Percentiles rank a stretch among this genome's conserved stretches.
phyloP scores from a whole-genome alignment of 306 rosid species.

The Cyamopsis tetragonoloba region DNA sequence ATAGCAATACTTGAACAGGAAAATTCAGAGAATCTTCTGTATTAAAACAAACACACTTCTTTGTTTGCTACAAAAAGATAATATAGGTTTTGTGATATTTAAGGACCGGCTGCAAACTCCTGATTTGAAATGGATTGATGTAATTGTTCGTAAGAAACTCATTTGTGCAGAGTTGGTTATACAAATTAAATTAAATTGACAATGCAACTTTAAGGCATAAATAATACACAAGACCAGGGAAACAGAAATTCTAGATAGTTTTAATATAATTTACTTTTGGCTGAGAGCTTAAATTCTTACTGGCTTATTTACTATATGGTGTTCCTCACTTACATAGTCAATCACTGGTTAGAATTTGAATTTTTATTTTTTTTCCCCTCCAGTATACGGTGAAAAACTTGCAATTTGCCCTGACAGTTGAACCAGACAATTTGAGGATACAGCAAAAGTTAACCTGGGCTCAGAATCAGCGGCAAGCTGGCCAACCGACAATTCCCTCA shows the following conservation, averaged over 20 bases:
- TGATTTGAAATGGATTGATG: slow-evolving; percentile 7
- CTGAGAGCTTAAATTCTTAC: background rate
- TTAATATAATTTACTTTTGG: background rate
- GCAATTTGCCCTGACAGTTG: slow-evolving; percentile 30
- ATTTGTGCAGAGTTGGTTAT: background rate
- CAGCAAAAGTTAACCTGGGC: slow-evolving; percentile 74
- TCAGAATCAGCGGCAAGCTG: slow-evolving; percentile 56
- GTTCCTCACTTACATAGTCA: background rate
- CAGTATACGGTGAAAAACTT: slow-evolving; percentile 28
- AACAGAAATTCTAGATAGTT: background rate
- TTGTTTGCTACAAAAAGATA: background rate
- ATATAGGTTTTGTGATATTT: background rate
- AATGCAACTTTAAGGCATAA: background rate
- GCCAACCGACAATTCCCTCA: slow-evolving; percentile 72
- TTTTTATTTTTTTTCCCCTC: background rate
- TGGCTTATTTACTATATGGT: background rate
- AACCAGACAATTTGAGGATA: slow-evolving; percentile 29
- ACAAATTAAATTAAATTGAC: background rate
- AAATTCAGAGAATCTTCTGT: background rate
- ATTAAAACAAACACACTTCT: background rate
- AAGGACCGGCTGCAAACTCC: background rate
- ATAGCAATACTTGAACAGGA: background rate
- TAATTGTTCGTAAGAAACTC: background rate
- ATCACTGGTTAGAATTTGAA: background rate
- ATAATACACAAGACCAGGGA: background rate